phyloP scores from a whole-genome alignment of 1,139 yeast genomes.

The Nematodospora anomalae region DNA sequence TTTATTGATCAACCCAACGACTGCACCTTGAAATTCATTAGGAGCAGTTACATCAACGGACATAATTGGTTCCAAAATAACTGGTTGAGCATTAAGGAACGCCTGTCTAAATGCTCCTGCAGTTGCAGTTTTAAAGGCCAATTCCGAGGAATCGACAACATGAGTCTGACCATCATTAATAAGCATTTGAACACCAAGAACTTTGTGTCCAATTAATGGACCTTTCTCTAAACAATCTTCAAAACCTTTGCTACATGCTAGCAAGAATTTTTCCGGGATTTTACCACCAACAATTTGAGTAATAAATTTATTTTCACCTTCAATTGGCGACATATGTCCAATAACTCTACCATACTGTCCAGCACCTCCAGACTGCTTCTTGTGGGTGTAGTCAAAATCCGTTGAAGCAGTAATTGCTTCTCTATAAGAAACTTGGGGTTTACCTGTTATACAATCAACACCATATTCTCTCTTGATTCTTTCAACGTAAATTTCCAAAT shows the following conservation, averaged over 20 bases:
- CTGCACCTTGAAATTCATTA: conserved; percentile 91
- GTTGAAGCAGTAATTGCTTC: conserved; percentile 80
- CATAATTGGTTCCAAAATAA: conserved; percentile 95
- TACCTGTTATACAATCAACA: conserved; percentile 93
- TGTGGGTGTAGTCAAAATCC: conserved; percentile 91
- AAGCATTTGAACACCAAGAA: conserved; percentile 89
- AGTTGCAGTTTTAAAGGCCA: conserved; percentile 92
- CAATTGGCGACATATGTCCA: conserved; percentile 73
- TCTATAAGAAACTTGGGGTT: conserved; percentile 97
- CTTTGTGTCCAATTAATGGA: conserved; percentile 92
- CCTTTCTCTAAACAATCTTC: conserved; percentile 96
- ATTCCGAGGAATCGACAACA: conserved; percentile 94
- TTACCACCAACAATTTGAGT: conserved; percentile 95
- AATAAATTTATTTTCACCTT: conserved; percentile 70
- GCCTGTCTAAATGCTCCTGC: conserved; percentile 91
- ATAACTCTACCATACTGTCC: conserved; percentile 98
- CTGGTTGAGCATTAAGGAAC: conserved; percentile 79
- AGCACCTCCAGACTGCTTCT: conserved; percentile 99
- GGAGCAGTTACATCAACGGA: conserved; percentile 91
- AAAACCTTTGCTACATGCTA: conserved; percentile 95
- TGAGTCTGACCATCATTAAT: conserved; percentile 97
- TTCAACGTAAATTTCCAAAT: conserved; percentile 94
- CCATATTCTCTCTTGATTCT: conserved; percentile 97
- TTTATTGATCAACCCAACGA: conserved; percentile 89
- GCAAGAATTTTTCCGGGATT: conserved; percentile 90